A percentile compares a stretch with the other conserved stretches of the same genome.
Conservation (phyloP, 306 rosid genomes). For the Fragaria nilgerrensis region DNA sequence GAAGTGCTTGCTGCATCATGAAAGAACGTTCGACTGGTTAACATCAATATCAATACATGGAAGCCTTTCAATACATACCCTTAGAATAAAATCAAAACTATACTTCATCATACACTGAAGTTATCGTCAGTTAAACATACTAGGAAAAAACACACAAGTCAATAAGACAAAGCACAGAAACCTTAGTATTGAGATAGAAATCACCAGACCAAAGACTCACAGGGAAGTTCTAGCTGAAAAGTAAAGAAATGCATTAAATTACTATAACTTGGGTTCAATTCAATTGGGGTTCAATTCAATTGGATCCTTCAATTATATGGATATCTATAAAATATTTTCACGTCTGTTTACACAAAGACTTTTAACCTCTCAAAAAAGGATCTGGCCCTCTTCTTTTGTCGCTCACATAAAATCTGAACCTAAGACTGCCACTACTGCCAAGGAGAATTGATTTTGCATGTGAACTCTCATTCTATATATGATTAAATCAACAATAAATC, state of each 20-base stretch:
- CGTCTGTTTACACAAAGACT: not conserved
- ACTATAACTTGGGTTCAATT: not conserved
- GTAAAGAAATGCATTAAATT: not conserved
- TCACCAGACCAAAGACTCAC: not conserved
- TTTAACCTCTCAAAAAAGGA: not conserved
- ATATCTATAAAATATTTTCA: not conserved
- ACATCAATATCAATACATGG: not conserved
- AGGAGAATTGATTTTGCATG: not conserved
- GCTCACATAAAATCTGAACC: not conserved
- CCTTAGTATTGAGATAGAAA: not conserved
- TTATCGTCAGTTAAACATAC: not conserved
- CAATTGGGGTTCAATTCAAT: not conserved
- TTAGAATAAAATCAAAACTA: not conserved
- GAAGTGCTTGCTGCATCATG: constrained; percentile 40
- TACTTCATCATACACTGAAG: not conserved
- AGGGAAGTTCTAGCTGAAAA: not conserved
- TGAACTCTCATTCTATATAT: not conserved
- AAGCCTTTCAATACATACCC: not conserved
- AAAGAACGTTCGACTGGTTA: constrained; percentile 14
- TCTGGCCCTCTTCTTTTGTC: not conserved
- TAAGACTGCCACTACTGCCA: not conserved
- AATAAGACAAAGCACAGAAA: not conserved
- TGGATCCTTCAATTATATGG: not conserved
- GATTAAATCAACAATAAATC: constrained; percentile 11
- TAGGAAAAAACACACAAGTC: not conserved